Percentiles rank a stretch among this genome's conserved stretches.
phyloP scores from a whole-genome alignment of 306 rosid species.

The Glycine tomentella region DNA sequence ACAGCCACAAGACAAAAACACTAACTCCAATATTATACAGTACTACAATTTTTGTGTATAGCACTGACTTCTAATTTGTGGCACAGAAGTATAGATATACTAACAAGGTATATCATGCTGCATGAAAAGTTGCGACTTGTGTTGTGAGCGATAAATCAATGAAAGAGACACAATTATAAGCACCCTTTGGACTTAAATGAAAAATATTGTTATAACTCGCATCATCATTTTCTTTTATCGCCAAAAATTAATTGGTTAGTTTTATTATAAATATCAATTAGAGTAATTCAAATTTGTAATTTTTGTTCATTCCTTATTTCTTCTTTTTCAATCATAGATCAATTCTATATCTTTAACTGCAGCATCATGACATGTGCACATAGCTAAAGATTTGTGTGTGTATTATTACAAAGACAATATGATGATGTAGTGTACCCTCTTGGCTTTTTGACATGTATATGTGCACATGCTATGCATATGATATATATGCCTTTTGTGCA shows the following conservation, averaged over 20 bases:
- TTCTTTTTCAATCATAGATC: too few species aligned
- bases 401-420: slow-evolving; percentile 39
- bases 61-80: slow-evolving; percentile 10
- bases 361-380: slow-evolving; percentile 41
- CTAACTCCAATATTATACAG: background rate
- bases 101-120: background rate
- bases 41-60: background rate
- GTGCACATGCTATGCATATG: slow-evolving; percentile 40
- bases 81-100: background rate
- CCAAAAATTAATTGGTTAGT: too few species aligned
- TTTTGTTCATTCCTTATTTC: too few species aligned
- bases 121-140: slow-evolving; percentile 13
- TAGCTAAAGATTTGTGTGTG: slow-evolving; percentile 30
- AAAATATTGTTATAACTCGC: background rate
- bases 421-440: slow-evolving; percentile 4
- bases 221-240: too few species aligned
- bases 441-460: slow-evolving; percentile 32
- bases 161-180: slow-evolving; percentile 17
- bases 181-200: background rate
- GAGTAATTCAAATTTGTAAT: too few species aligned
- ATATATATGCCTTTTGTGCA: slow-evolving; percentile 26
- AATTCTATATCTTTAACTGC: background rate
- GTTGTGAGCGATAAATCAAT: background rate
- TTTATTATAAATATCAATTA: too few species aligned
- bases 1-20: slow-evolving; percentile 28